A percentile compares a stretch with the other conserved stretches of the same genome.
These are phyloP conservation scores for Yamadazyma blattariae DNA, from an alignment of 1,139 yeast genomes.

Conservation along the genomic window DNA sequence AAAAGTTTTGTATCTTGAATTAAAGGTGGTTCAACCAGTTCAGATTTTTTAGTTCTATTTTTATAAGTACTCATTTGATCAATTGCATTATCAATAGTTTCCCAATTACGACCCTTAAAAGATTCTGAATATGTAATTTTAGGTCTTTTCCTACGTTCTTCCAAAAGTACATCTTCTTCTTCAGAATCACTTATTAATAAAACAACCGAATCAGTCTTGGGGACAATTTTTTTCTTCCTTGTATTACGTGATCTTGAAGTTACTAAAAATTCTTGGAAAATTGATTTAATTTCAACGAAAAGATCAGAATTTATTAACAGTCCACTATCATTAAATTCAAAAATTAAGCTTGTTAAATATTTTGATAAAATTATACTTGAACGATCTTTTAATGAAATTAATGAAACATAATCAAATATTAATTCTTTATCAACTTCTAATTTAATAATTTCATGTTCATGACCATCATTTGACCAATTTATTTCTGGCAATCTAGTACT, in stretches of 20 bases:
- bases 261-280: neutral
- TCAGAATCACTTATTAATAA: conserved; percentile 26
- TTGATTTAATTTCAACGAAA: neutral
- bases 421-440: conserved; percentile 4
- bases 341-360: neutral
- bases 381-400: conserved; percentile 22
- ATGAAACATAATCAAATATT: conserved; percentile 15
- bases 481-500: conserved; percentile 25
- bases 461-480: conserved; percentile 21
- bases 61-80: neutral
- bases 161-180: conserved; percentile 12
- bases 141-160: neutral
- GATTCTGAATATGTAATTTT: neutral
- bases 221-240: neutral
- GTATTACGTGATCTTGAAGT: no score
- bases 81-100: neutral
- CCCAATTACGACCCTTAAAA: neutral
- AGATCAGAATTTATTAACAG: conserved; percentile 1
- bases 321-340: neutral
- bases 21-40: neutral
- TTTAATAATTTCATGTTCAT: conserved; percentile 1
- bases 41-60: neutral
- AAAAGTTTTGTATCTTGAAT: conserved; percentile 19
- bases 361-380: conserved; percentile 9
- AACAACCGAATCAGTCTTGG: neutral